Percentiles rank a stretch among this genome's conserved stretches.
These are phyloP conservation scores for Purpureocillium lavendulum DNA, from an alignment of 2,329 filamentous ascomycete species.

Conservation along the genomic window DNA sequence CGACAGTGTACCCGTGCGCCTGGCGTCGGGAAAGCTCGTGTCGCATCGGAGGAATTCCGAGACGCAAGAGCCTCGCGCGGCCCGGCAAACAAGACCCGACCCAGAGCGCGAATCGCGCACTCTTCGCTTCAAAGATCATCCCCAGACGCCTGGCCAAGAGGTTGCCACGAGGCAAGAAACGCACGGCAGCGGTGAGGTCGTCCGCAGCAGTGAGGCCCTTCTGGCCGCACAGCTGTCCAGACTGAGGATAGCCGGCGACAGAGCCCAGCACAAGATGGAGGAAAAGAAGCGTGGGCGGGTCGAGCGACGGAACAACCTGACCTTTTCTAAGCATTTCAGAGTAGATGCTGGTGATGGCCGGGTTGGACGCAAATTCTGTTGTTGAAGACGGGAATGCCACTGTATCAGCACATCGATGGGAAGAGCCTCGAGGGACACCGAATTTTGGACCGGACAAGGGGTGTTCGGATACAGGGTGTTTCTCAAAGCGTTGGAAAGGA, in stretches of 20 bases:
- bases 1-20: slow-evolving; percentile 8
- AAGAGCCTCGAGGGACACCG: no score
- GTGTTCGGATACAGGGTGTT: no score
- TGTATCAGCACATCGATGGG: no score
- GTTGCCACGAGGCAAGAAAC: slow-evolving; percentile 1
- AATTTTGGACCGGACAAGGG: no score
- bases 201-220: slow-evolving; percentile 8
- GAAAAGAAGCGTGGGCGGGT: slow-evolving; percentile 9
- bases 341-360: slow-evolving; percentile 8
- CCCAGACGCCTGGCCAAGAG: neutral
- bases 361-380: neutral
- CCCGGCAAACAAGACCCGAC: slow-evolving; percentile 3
- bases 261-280: slow-evolving; percentile 8
- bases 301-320: slow-evolving; percentile 8
- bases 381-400: no score
- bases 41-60: slow-evolving; percentile 12
- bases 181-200: slow-evolving; percentile 3
- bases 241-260: slow-evolving; percentile 6
- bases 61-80: slow-evolving; percentile 4
- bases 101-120: neutral
- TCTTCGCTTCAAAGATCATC: no score
- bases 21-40: slow-evolving; percentile 27
- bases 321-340: slow-evolving; percentile 9
- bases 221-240: slow-evolving; percentile 11
- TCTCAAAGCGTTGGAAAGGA: no score